Evolutionary conservation across 108 stramenopile species (phyloP), one percentile per base, ranked within the genome.

Genomic region (Nitzschia inconspicua): DNA sequence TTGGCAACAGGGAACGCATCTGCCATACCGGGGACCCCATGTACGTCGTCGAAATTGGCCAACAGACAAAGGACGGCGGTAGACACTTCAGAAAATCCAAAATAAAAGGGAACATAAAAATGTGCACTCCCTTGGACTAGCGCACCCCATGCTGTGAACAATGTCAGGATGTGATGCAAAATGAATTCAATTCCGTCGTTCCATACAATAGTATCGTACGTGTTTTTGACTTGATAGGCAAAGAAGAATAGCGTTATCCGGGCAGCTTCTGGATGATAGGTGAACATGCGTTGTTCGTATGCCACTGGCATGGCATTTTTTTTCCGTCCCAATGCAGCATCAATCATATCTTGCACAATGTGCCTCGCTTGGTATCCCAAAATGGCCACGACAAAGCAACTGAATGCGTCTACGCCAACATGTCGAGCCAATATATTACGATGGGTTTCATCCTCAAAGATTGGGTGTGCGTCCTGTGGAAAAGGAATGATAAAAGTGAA

Each of bases 201-300:
- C 93, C 93, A 94, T 24, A 79, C 59, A 22, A 91, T 71, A 10
- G 79, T 78, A 70, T 94, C 93, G 53, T 75, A 79, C 49, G 86
- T 62, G 47, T 94, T 94, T 66, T 94, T 94, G 32, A 86, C 44
- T 60, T 94, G 93, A 69, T 89, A 93, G 10, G 72, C 75, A 27
- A 89, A 73, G 60, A 89, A 93, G 39, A 87, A 73, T 4, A 79
- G 26, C 4, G 55, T 23, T 8, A 93, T 34, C 1, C 79, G 77
- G 8, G 78, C 66, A 18, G 57, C 60, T 65, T 67, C 77, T 3
- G 87, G 87, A 39, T 83, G 74, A 44, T 81, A 86, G 8, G 70
- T 57, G 44, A 78, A 91, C 16, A 88, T 43, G 29, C 85, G 75
- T 11, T 68, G 41, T 39, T 82, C 82, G 58, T 57, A 80, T 7